These are phyloP conservation scores for Scedosporium dehoogii DNA, from an alignment of 2,329 filamentous ascomycete species.

Conservation along the genomic window DNA sequence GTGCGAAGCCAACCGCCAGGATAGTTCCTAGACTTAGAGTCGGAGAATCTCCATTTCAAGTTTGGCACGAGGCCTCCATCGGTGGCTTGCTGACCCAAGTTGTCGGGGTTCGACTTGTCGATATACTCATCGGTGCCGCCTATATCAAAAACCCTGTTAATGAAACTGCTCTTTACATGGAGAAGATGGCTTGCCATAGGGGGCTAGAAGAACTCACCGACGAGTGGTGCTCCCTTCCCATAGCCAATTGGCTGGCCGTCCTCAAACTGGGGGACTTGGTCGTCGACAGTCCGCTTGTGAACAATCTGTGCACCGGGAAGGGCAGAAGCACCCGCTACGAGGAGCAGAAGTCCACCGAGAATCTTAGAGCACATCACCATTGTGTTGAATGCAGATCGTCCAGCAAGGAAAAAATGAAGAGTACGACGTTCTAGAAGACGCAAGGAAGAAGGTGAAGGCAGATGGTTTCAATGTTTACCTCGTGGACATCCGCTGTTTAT, in stretches of 20 bases:
- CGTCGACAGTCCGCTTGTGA: conserved; percentile 6
- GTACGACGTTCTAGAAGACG: not conserved
- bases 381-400: not conserved
- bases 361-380: not conserved
- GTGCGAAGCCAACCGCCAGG: conserved; percentile 57
- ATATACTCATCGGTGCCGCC: conserved; percentile 54
- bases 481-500: not conserved
- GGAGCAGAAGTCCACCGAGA: not conserved
- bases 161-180: too few relatives aligned
- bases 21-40: conserved; percentile 52
- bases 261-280: conserved; percentile 23
- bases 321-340: not conserved
- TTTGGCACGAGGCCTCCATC: conserved; percentile 56
- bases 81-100: conserved; percentile 50
- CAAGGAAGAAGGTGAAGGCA: not conserved
- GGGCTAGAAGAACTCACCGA: conserved; percentile 31
- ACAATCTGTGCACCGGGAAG: not conserved
- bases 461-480: not conserved
- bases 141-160: conserved; percentile 18
- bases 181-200: not conserved
- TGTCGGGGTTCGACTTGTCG: conserved; percentile 54
- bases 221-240: conserved; percentile 47
- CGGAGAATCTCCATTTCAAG: conserved; percentile 60
- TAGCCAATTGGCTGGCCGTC: conserved; percentile 45
- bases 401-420: not conserved